These are phyloP conservation scores for Furcasterigmium sp. DNA, from an alignment of 2,329 filamentous ascomycete genomes.

Conservation along the genomic window DNA sequence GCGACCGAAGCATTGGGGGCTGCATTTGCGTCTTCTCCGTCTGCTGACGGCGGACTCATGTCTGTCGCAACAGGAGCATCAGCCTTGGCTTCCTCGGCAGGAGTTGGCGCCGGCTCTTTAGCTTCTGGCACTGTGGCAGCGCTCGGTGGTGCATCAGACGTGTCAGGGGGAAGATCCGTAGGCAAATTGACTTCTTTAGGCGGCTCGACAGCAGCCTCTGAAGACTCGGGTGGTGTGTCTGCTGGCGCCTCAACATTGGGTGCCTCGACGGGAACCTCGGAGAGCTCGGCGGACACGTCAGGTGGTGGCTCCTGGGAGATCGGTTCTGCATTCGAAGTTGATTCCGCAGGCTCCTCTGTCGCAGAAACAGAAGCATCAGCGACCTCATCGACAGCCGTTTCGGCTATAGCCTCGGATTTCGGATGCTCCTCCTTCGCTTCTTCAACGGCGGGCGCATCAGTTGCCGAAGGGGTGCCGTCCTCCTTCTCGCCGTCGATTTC, in stretches of 20 bases:
- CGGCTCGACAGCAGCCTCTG: slow-evolving; percentile 1
- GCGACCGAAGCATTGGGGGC: no score
- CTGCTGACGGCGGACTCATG: no score
- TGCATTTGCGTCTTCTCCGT: no score
- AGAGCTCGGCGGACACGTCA: no score
- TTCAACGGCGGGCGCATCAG: no score
- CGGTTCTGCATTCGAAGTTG: not conserved
- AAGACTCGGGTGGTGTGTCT: not conserved
- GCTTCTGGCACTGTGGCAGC: not conserved
- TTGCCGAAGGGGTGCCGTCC: not conserved
- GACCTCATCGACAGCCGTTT: no score
- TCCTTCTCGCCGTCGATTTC: not conserved
- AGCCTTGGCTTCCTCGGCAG: not conserved
- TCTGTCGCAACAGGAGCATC: not conserved
- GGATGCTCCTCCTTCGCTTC: slow-evolving; percentile 1
- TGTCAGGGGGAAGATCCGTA: no score
- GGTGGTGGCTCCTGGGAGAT: not conserved
- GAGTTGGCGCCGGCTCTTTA: not conserved
- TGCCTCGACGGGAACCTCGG: not conserved
- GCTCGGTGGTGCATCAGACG: no score
- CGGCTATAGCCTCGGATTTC: not conserved
- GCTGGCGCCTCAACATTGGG: not conserved
- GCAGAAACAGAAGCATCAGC: no score
- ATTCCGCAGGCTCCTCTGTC: not conserved
- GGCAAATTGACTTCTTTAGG: not conserved